A percentile compares a stretch with the other conserved stretches of the same genome.
These are phyloP conservation scores for Keithomyces neogunnii DNA, from an alignment of 2,329 filamentous ascomycete species.

Conservation along the genomic window DNA sequence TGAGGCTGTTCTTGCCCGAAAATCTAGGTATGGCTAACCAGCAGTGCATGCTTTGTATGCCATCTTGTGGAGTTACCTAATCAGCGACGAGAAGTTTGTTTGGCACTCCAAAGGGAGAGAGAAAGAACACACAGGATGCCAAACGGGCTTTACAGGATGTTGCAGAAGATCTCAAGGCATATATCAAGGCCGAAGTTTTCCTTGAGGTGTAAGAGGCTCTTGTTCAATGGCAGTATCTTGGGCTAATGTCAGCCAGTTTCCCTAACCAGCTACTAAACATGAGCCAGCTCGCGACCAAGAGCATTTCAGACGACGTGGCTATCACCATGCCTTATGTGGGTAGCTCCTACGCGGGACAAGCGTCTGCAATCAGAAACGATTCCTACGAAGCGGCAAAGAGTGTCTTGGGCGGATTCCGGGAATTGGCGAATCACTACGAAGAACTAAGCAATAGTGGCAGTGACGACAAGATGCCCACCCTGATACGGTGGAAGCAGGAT, in stretches of 20 bases:
- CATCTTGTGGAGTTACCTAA: not conserved
- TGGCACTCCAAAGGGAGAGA: not conserved
- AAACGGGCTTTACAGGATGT: conserved; percentile 1
- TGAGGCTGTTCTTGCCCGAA: not conserved
- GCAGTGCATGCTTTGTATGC: not conserved
- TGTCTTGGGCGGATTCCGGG: conserved; percentile 12
- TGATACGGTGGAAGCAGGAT: conserved; percentile 26
- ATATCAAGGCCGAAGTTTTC: conserved; percentile 1
- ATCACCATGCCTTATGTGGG: not conserved
- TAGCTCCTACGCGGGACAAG: not conserved
- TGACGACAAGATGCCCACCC: conserved; percentile 16
- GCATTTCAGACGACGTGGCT: not conserved
- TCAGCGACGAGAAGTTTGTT: not conserved
- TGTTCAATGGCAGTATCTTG: not conserved
- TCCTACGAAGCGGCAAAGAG: conserved; percentile 1
- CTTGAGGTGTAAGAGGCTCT: conserved; percentile 1
- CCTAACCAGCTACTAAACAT: not conserved
- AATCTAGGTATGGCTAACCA: not conserved
- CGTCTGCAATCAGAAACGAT: not conserved
- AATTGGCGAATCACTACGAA: conserved; percentile 16
- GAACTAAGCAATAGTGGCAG: conserved; percentile 9
- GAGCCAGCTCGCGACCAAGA: not conserved
- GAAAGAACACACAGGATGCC: conserved; percentile 1
- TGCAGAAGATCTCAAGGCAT: conserved; percentile 1
- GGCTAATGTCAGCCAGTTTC: not conserved